Conservation (phyloP, 2,329 filamentous ascomycete genomes). For the Akanthomyces uredinophilus region DNA sequence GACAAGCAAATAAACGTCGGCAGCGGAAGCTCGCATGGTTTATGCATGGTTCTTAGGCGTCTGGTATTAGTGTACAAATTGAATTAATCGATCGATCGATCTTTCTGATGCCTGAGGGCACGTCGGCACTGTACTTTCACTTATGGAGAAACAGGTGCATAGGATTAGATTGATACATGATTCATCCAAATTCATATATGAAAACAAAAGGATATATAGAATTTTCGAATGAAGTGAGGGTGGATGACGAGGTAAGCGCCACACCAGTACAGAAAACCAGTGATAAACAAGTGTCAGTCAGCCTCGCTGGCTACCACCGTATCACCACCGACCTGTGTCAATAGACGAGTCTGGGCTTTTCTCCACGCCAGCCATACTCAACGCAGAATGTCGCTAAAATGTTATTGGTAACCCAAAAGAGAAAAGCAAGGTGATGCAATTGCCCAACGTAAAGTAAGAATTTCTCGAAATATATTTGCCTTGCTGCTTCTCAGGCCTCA, state of each 20-base stretch:
- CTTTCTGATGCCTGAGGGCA: slow-evolving; percentile 1
- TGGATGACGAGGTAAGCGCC: not conserved
- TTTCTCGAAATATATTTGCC: not conserved
- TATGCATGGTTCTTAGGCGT: slow-evolving; percentile 5
- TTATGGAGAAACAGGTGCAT: not conserved
- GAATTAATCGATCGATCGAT: not conserved
- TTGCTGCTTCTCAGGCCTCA: not conserved
- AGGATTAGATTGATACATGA: not conserved
- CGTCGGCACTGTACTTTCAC: not conserved
- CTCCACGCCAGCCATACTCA: not conserved
- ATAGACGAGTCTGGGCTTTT: not conserved
- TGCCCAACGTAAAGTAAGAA: not conserved
- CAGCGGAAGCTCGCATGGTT: not conserved
- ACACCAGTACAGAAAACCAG: not conserved
- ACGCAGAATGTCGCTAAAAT: slow-evolving; percentile 12
- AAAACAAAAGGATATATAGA: slow-evolving; percentile 30
- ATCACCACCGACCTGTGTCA: not conserved
- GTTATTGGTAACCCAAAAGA: slow-evolving; percentile 6
- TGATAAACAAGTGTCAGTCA: not conserved
- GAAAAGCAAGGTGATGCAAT: slow-evolving; percentile 7
- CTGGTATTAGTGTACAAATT: slow-evolving; percentile 2
- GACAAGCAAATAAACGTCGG: slow-evolving; percentile 25
- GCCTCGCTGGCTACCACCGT: not conserved
- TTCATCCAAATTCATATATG: slow-evolving; percentile 28
- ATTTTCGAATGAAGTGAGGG: slow-evolving; percentile 22